Percentiles rank a stretch among this genome's conserved stretches.
Conservation (phyloP, 2,329 filamentous ascomycete genomes). For the Dothideomycetes sp. region DNA sequence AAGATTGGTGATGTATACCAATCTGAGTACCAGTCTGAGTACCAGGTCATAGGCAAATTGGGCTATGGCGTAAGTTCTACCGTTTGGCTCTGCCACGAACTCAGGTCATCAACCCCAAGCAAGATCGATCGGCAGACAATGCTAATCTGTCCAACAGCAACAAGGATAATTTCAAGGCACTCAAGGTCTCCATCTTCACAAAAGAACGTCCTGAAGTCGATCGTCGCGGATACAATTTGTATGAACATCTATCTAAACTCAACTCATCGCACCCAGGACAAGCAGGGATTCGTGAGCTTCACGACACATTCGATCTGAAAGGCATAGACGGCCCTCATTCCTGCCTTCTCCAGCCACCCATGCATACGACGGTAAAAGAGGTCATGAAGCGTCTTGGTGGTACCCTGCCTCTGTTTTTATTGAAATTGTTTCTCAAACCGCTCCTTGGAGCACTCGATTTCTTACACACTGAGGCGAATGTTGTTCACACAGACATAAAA, state of each 20-base stretch:
- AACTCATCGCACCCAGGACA: constrained; percentile 10
- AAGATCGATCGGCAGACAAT: not conserved
- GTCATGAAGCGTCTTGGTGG: constrained; percentile 5
- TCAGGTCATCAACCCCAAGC: constrained; percentile 13
- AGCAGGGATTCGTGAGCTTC: constrained; percentile 9
- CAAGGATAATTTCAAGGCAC: constrained; percentile 2
- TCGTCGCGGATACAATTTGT: constrained; percentile 13
- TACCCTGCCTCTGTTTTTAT: constrained; percentile 5
- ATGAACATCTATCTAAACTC: constrained; percentile 14
- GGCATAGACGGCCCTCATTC: constrained; percentile 11
- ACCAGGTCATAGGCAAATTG: constrained; percentile 33
- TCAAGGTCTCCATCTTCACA: constrained; percentile 12
- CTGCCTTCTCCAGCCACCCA: constrained; percentile 16
- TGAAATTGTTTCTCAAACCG: constrained; percentile 10
- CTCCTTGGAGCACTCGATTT: constrained; percentile 12
- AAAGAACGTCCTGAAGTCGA: not conserved
- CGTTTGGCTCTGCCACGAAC: constrained; percentile 35
- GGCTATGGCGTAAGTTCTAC: constrained; percentile 35
- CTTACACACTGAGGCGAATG: constrained; percentile 16
- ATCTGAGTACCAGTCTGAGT: constrained; percentile 22
- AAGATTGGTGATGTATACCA: constrained; percentile 27
- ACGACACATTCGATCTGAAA: constrained; percentile 12
- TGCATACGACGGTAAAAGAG: constrained; percentile 16
- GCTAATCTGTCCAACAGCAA: not conserved
- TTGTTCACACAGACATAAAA: constrained; percentile 20